phyloP scores from a whole-genome alignment of 2,329 filamentous ascomycete genomes.

The Aspergillus proliferans region DNA sequence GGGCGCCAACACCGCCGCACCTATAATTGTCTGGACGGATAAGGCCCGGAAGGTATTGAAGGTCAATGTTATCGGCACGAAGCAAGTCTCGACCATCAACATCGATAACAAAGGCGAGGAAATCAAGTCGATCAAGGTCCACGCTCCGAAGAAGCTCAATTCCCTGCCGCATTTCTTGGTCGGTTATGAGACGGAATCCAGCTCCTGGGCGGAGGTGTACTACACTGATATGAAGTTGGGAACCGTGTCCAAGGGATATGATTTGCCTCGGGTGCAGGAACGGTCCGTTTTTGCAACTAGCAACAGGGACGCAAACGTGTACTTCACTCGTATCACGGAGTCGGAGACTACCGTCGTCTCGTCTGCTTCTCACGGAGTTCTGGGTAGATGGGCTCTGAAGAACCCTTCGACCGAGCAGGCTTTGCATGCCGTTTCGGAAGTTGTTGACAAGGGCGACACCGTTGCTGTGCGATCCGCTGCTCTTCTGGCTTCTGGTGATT shows the following conservation, averaged over 20 bases:
- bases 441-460: conserved; percentile 64
- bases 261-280: conserved; percentile 64
- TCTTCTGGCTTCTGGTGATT: conserved; percentile 61
- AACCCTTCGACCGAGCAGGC: conserved; percentile 41
- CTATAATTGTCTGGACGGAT: conserved; percentile 42
- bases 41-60: conserved; percentile 39
- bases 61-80: conserved; percentile 40
- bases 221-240: conserved; percentile 69
- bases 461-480: conserved; percentile 75
- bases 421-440: conserved; percentile 70
- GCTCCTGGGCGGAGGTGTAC: conserved; percentile 79
- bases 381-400: conserved; percentile 66
- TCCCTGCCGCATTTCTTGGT: conserved; percentile 78
- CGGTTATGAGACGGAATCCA: conserved; percentile 63
- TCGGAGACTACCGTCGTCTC: conserved; percentile 69
- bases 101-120: conserved; percentile 38
- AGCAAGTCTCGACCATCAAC: conserved; percentile 33
- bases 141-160: conserved; percentile 66
- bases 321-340: conserved; percentile 75
- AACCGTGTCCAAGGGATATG: conserved; percentile 69
- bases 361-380: conserved; percentile 67
- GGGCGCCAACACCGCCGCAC: conserved; percentile 34
- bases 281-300: conserved; percentile 72
- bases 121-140: conserved; percentile 56
- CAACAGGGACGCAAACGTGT: conserved; percentile 72